Evolutionary conservation across 2,329 filamentous ascomycete genomes (phyloP), one percentile per base, ranked within the genome.

Genomic region (Claviceps cyperi): DNA sequence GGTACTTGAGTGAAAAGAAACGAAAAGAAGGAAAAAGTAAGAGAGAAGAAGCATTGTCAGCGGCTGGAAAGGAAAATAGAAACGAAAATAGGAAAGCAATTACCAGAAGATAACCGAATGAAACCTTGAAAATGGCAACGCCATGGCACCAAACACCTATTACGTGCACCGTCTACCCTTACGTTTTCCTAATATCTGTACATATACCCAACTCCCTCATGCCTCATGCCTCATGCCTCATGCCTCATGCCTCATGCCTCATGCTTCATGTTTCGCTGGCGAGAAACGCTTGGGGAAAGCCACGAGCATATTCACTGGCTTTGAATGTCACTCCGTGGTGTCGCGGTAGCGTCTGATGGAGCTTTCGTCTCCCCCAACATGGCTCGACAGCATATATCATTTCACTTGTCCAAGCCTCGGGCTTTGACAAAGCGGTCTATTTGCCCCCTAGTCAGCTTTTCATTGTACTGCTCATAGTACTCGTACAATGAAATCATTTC

Each of bases 401-500:
- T 45, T 44, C 56, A 76, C 58, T 77, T 76, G 48, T 79, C 77
- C 43, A 81, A 61, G 2, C 70, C 71, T 14, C 75, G 67, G 0
- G 76, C 77, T 60, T 80, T 80, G 59, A 81, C 69, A 53, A 79
- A 80, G 11, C 77, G 67, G 51, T 74, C 76, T 50, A 81, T 73
- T 58, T 78, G 74, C 59, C 80, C 77, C 47, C 73, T 64, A 2
- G 75, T 77, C 39, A 73, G 66, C 58, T 80, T 80, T 49, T 80
- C 77, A 54, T 78, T 78, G 56, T 78, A 80, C 56, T 77, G 71
- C 59, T 80, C 77, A 47, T 77, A 71, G 53, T 70, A 77, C 60
- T 94, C 86, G 62, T 95, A 95, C 55, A 95, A 78, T 3, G 86
- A 90, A 49, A 96, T 86, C 54, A 95, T 77, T 68, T 95, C 90